These are phyloP conservation scores for Globisporangium iwayamae DNA, from an alignment of 352 stramenopile genomes.

Conservation along the genomic window DNA sequence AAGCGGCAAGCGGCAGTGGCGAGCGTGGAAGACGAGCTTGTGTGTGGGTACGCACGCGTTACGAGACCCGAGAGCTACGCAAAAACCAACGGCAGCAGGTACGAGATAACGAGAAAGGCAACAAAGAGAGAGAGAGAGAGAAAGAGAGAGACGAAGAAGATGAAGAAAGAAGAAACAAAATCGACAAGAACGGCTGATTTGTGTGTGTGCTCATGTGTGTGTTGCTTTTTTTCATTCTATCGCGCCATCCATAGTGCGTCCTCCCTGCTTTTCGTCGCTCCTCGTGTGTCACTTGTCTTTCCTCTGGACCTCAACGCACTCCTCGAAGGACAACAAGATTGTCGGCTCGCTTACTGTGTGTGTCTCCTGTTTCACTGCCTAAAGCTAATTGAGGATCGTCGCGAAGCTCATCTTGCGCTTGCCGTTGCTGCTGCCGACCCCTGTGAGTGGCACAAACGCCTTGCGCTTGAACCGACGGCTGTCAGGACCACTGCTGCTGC, in stretches of 20 bases:
- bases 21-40: neutral
- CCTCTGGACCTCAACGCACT: neutral
- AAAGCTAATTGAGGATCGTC: constrained; percentile 80
- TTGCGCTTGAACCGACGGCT: constrained; percentile 58
- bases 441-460: constrained; percentile 49
- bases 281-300: neutral
- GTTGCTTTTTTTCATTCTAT: constrained; percentile 6
- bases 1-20: neutral
- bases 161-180: neutral
- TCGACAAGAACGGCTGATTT: neutral
- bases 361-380: neutral
- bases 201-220: constrained; percentile 1
- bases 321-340: neutral
- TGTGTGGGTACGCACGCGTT: neutral
- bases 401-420: constrained; percentile 89
- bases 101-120: neutral
- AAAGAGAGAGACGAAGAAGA: neutral
- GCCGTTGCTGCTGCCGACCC: constrained; percentile 32
- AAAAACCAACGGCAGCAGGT: neutral
- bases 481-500: constrained; percentile 28
- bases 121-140: neutral
- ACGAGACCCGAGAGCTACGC: neutral
- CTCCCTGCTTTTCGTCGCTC: neutral
- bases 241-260: constrained; percentile 2
- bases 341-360: neutral